Evolutionary conservation across 192 early-diverging fungal genomes (phyloP).

Genomic region (Backusella luteola): DNA sequence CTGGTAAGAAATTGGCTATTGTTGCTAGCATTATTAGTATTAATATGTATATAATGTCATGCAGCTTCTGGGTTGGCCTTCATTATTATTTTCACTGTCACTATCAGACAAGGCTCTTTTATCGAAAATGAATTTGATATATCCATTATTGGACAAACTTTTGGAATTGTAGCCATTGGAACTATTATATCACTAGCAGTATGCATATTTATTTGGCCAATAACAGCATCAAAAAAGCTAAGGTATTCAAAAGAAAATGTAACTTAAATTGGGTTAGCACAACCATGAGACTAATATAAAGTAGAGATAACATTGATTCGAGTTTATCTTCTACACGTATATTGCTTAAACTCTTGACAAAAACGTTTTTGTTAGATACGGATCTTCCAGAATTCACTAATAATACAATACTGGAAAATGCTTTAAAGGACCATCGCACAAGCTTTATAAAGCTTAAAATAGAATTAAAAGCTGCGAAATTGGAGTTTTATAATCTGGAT

Average conservation of each 20-base stretch:
- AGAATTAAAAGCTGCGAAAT: conserved; percentile 49
- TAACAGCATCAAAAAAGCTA: conserved; percentile 47
- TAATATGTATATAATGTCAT: not conserved
- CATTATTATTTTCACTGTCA: conserved; percentile 47
- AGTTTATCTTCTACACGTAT: conserved; percentile 56
- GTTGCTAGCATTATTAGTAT: not conserved
- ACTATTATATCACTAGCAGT: conserved; percentile 36
- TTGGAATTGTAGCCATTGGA: conserved; percentile 37
- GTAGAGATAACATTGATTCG: conserved; percentile 40
- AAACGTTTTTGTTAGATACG: conserved; percentile 56
- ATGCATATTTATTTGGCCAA: conserved; percentile 46
- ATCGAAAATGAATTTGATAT: conserved; percentile 34
- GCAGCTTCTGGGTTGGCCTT: conserved; percentile 39
- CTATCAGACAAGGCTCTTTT: conserved; percentile 41
- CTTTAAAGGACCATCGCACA: conserved; percentile 55
- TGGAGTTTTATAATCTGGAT: conserved; percentile 47
- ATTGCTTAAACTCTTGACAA: conserved; percentile 58
- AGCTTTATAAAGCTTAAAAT: conserved; percentile 52
- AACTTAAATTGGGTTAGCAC: not conserved
- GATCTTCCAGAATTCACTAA: conserved; percentile 50
- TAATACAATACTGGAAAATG: conserved; percentile 50
- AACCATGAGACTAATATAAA: not conserved
- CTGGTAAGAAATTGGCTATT: conserved; percentile 27
- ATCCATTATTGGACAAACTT: conserved; percentile 34
- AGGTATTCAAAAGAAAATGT: not conserved